Evolutionary conservation across 495 filamentous ascomycete genomes (phyloP).

Genomic region (Penicillium cinerascens): DNA sequence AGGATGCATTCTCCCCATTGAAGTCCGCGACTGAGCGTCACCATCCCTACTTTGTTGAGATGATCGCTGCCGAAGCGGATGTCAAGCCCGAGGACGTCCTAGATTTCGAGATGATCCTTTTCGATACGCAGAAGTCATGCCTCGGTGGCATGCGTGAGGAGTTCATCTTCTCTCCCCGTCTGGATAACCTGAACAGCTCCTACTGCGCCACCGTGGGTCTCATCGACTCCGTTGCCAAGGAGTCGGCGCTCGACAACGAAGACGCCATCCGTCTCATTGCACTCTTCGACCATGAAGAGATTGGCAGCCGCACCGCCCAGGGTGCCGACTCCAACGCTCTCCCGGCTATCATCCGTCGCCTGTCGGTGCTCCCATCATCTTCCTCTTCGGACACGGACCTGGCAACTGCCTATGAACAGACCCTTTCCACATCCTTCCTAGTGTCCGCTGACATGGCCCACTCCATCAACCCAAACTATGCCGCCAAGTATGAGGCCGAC

Average conservation of each 20-base stretch:
- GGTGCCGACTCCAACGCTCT: conserved; percentile 91
- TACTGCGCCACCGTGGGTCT: conserved; percentile 81
- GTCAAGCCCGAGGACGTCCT: conserved; percentile 67
- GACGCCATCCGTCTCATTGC: conserved; percentile 80
- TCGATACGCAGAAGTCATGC: conserved; percentile 87
- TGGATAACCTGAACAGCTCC: conserved; percentile 95
- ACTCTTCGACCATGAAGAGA: conserved; percentile 97
- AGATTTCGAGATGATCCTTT: conserved; percentile 94
- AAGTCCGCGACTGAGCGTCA: conserved; percentile 78
- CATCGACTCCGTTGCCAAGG: conserved; percentile 68
- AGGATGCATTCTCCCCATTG: conserved; percentile 59
- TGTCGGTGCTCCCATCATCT: conserved; percentile 68
- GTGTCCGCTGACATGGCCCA: conserved; percentile 98
- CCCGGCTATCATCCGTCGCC: conserved; percentile 79
- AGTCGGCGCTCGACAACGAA: conserved; percentile 65
- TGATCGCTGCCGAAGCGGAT: conserved; percentile 78
- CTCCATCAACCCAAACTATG: conserved; percentile 90
- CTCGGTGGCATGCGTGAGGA: conserved; percentile 90
- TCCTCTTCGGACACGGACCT: conserved; percentile 48
- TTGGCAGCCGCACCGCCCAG: conserved; percentile 86
- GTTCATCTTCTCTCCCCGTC: conserved; percentile 85
- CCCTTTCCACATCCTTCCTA: conserved; percentile 86
- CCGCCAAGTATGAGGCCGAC: conserved; percentile 81
- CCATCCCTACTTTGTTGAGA: conserved; percentile 78
- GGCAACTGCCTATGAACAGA: conserved; percentile 88